Percentiles rank a stretch among this genome's conserved stretches.
Evolutionary conservation across 192 early-diverging fungal genomes (phyloP).

Genomic region (Backusella luteola): DNA sequence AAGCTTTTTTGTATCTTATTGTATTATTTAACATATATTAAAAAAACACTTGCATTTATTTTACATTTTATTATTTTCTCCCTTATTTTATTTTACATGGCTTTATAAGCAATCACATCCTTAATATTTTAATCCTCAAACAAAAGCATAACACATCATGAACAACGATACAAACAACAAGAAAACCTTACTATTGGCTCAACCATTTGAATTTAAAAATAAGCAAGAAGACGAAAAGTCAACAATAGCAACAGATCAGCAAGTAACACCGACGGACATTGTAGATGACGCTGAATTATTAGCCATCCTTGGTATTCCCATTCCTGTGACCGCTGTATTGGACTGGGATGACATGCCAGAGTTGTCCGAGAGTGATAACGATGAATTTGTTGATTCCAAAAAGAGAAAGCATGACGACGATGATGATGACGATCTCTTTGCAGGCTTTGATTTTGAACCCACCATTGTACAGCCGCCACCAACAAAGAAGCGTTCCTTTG

Average conservation of each 20-base stretch:
- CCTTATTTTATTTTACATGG: not conserved
- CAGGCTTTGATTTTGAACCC: constrained; percentile 23
- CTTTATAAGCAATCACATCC: not conserved
- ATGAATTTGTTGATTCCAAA: constrained; percentile 10
- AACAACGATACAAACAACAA: not conserved
- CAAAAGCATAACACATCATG: not conserved
- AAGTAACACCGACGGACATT: constrained; percentile 15
- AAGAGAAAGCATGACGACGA: constrained; percentile 8
- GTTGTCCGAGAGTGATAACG: constrained; percentile 20
- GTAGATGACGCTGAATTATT: constrained; percentile 23
- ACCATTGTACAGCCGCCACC: not conserved
- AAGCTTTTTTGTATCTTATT: not conserved
- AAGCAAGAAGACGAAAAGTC: not conserved
- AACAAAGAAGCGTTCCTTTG: not conserved
- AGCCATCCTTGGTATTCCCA: constrained; percentile 21
- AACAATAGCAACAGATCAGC: not conserved
- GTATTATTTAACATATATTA: not conserved
- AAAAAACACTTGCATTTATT: not conserved
- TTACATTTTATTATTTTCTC: not conserved
- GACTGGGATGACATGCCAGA: constrained; percentile 31
- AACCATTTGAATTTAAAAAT: constrained; percentile 2
- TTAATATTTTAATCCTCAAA: not conserved
- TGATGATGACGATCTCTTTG: constrained; percentile 21
- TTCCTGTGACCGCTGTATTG: not conserved
- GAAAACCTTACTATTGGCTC: not conserved